Base-by-base conservation (phyloP, 106 monocot genomes). In the Dioscorea alata region DNA sequence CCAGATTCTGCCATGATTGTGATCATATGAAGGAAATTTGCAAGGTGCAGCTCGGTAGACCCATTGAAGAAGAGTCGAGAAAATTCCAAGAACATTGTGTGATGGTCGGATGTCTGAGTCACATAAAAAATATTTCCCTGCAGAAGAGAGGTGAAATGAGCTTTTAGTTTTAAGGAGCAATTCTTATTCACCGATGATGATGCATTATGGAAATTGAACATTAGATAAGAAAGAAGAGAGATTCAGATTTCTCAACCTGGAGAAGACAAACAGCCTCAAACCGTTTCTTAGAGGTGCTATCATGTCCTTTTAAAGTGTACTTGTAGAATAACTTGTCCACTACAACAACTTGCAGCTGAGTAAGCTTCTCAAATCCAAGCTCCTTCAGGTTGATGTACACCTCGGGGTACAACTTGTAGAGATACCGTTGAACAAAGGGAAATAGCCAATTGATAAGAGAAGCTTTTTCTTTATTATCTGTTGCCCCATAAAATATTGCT, bases 1-100 rank as follows among this genome's bases (percentile, higher is more conserved):
- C 92, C 85, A 59, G 92, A 85, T 57, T 85, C 81, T 15, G 76
- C 85, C 92, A 93, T 99, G 14, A 81, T 83, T 61, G 81, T 87
- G 35, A 90, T 59, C 92, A 99, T 99, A 73, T 93, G 97, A 51
- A 99, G 90, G 66, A 99, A 99, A 79, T 93, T 99, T 35, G 97
- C 89, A 61, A 99, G 83, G 24, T 84, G 93, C 23, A 99, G 76
- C 23, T 90, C 84, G 35, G 81, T 31, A 68, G 79, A 85, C 6
- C 92, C 97, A 67, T 77, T 68, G 74, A 90, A 87, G 69, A 99
- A 90, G 23, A 87, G 23, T 53, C 92, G 79, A 31, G 97, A 97
- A 22, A 97, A 79, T 64, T 97, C 97, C 72, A 90, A 77, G 67
- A 85, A 99, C 19, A 99, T 73, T 1, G 99, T 80, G 60, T 93